Evolutionary conservation across 768 basidiomycete genomes (phyloP).

Genomic region (Arthromyces matolae): DNA sequence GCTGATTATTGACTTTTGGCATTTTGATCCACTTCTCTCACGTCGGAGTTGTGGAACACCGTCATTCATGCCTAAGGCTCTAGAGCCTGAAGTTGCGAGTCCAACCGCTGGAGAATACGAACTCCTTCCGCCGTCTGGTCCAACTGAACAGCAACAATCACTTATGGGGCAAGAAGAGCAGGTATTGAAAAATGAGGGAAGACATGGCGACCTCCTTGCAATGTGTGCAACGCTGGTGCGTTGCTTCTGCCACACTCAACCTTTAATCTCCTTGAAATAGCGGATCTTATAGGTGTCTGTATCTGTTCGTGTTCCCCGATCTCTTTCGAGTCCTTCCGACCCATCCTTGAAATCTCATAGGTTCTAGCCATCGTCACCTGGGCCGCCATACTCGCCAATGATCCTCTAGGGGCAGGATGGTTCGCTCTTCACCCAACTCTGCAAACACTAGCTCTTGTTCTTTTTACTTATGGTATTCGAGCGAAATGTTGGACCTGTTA

Average conservation of each 20-base stretch:
- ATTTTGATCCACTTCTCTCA: not conserved
- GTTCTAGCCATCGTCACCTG: constrained; percentile 14
- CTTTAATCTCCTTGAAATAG: not conserved
- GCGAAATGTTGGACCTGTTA: not conserved
- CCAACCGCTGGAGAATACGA: constrained; percentile 20
- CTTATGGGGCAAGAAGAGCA: constrained; percentile 28
- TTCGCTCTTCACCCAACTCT: constrained; percentile 66
- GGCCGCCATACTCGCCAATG: constrained; percentile 10
- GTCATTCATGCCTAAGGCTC: not conserved
- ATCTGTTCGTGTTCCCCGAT: constrained; percentile 3
- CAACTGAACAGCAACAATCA: constrained; percentile 11
- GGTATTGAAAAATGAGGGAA: constrained; percentile 32
- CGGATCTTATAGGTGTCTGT: constrained; percentile 2
- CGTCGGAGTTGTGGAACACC: too few relatives aligned
- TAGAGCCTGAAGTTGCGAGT: not conserved
- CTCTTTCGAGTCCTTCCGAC: not conserved
- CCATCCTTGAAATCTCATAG: not conserved
- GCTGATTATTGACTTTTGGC: constrained; percentile 17
- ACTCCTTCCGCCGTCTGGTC: constrained; percentile 21
- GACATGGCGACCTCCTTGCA: constrained; percentile 36
- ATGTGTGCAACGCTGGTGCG: constrained; percentile 37
- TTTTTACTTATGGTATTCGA: constrained; percentile 60
- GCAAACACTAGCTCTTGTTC: constrained; percentile 52
- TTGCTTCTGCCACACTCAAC: not conserved
- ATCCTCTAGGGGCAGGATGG: constrained; percentile 41